Conservation (phyloP, 139 green algal genomes). For the Coelastrella sp. region DNA sequence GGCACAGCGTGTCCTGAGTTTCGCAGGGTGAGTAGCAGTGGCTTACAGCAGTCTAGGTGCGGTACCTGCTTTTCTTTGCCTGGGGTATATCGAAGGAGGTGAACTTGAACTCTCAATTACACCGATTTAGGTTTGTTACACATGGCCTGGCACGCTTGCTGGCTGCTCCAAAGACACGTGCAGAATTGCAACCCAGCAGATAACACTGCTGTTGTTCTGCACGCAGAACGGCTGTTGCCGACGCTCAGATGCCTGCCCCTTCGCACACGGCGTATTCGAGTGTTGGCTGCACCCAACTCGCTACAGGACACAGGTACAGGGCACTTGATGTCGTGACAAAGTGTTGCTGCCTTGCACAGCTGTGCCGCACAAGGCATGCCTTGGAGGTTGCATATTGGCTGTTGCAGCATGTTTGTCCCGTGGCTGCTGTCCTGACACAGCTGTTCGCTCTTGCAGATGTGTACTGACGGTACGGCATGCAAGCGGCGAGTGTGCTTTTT, state of each 20-base stretch:
- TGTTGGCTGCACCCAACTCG: slow-evolving; percentile 96
- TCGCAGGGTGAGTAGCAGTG: slow-evolving; percentile 65
- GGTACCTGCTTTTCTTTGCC: too few relatives aligned
- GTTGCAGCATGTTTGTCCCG: too few relatives aligned
- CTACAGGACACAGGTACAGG: slow-evolving; percentile 87
- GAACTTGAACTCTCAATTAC: too few relatives aligned
- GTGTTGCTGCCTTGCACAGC: neutral
- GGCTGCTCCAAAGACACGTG: neutral
- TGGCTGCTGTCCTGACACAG: neutral
- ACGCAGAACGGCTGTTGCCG: slow-evolving; percentile 85
- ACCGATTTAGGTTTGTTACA: too few relatives aligned
- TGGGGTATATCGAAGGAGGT: too few relatives aligned
- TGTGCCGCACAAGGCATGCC: neutral
- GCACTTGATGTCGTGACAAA: too few relatives aligned
- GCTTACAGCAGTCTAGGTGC: too few relatives aligned
- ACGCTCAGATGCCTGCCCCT: slow-evolving; percentile 90
- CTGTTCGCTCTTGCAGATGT: slow-evolving; percentile 78
- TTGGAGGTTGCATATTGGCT: too few relatives aligned
- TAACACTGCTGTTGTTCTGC: slow-evolving; percentile 21
- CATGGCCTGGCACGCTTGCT: too few relatives aligned
- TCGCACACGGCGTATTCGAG: slow-evolving; percentile 97
- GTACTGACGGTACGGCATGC: slow-evolving; percentile 92
- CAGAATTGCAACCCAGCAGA: neutral
- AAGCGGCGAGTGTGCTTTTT: slow-evolving; percentile 98
- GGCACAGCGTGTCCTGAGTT: slow-evolving; percentile 96